Percentiles rank a stretch among this genome's conserved stretches.
These are phyloP conservation scores for Mortierella sp. DNA, from an alignment of 371 early-diverging fungal species.

Conservation along the genomic window DNA sequence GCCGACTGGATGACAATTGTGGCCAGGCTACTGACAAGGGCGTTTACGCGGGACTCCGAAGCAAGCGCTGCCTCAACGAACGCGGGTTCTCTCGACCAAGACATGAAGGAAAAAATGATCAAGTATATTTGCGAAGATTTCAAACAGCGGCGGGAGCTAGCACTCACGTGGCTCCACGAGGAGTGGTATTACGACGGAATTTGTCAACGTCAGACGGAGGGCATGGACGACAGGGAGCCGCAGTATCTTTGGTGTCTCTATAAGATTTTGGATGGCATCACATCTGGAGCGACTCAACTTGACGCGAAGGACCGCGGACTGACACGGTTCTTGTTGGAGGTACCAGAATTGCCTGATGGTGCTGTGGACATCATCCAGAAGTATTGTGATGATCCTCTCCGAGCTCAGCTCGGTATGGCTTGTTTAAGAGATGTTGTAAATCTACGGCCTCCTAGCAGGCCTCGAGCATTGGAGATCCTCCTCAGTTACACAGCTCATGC, in stretches of 20 bases:
- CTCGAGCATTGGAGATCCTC: slow-evolving; percentile 35
- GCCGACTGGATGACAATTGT: slow-evolving; percentile 56
- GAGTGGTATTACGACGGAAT: slow-evolving; percentile 53
- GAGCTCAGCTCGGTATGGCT: slow-evolving; percentile 39
- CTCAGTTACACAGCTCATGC: slow-evolving; percentile 41
- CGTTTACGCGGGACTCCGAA: slow-evolving; percentile 31
- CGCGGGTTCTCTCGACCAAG: slow-evolving; percentile 7
- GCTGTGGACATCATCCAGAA: slow-evolving; percentile 54
- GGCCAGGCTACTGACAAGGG: slow-evolving; percentile 36
- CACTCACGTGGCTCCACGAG: slow-evolving; percentile 54
- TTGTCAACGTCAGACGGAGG: slow-evolving; percentile 26
- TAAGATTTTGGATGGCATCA: slow-evolving; percentile 52
- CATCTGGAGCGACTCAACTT: slow-evolving; percentile 32
- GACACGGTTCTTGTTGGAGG: slow-evolving; percentile 50
- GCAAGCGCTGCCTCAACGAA: not conserved
- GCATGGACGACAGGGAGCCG: slow-evolving; percentile 45
- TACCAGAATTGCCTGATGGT: slow-evolving; percentile 50
- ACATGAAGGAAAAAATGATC: slow-evolving; percentile 47
- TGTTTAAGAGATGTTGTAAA: slow-evolving; percentile 54
- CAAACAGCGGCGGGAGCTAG: slow-evolving; percentile 50
- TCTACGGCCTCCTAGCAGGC: slow-evolving; percentile 49
- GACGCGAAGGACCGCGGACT: slow-evolving; percentile 50
- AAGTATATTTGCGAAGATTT: slow-evolving; percentile 49
- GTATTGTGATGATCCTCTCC: slow-evolving; percentile 46
- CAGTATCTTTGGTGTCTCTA: slow-evolving; percentile 57